phyloP scores from a whole-genome alignment of 805 yeast genomes.

The Candida vartiovaarae region DNA sequence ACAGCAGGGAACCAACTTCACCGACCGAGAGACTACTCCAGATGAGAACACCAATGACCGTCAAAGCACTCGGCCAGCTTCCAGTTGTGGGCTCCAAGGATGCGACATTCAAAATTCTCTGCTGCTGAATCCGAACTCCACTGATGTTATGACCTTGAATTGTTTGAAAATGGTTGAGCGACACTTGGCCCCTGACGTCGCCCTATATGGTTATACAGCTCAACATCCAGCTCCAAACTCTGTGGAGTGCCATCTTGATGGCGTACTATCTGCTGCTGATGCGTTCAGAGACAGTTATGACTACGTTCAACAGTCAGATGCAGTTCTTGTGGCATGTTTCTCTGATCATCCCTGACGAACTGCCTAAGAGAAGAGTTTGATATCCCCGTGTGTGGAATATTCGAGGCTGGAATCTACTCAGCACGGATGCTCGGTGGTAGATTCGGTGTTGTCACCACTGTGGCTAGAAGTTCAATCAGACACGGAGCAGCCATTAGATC shows the following conservation, averaged over 20 bases:
- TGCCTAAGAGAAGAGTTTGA: constrained; percentile 30
- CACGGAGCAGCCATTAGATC: constrained; percentile 25
- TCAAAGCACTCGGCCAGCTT: constrained; percentile 8
- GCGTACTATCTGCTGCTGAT: constrained; percentile 27
- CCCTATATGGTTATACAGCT: constrained; percentile 27
- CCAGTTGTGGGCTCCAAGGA: constrained; percentile 9
- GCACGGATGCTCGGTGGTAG: constrained; percentile 28
- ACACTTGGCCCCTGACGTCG: constrained; percentile 25
- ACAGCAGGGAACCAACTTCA: no score
- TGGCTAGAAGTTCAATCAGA: constrained; percentile 25
- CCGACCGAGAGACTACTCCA: no score
- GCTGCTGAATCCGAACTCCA: constrained; percentile 27
- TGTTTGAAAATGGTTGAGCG: constrained; percentile 26
- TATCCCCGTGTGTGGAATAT: constrained; percentile 27
- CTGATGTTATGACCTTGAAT: constrained; percentile 24
- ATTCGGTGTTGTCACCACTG: constrained; percentile 28
- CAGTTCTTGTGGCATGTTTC: constrained; percentile 29
- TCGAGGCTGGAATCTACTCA: constrained; percentile 29
- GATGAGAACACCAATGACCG: constrained; percentile 2
- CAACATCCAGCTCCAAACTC: constrained; percentile 24
- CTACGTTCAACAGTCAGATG: constrained; percentile 24
- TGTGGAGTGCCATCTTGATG: constrained; percentile 29
- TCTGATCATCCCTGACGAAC: constrained; percentile 29
- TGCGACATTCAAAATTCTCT: constrained; percentile 19
- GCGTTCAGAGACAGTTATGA: constrained; percentile 25